These are phyloP conservation scores for Zygoascus biomembranicola DNA, from an alignment of 805 yeast species.

Conservation along the genomic window DNA sequence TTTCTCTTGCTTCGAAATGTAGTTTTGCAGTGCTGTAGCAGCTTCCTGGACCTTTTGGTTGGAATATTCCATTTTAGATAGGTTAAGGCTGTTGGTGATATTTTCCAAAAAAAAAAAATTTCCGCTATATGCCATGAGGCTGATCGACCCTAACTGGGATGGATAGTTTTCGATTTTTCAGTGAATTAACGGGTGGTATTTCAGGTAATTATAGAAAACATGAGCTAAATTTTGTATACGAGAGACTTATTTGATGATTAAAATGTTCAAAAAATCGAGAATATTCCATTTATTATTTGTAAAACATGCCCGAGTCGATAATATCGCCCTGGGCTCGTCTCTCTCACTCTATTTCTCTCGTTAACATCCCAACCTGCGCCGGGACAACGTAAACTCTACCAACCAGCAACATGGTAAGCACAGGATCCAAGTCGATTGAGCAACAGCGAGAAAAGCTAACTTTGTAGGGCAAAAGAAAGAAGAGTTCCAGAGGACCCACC, in stretches of 20 bases:
- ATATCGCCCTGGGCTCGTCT: too few relatives aligned
- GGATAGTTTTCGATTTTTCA: too few relatives aligned
- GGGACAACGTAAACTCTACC: not conserved
- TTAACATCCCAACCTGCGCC: not conserved
- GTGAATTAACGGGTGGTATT: too few relatives aligned
- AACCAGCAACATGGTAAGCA: constrained; percentile 6
- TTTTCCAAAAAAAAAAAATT: not conserved
- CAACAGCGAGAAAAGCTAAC: not conserved
- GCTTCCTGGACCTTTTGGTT: constrained; percentile 29
- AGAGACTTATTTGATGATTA: too few relatives aligned
- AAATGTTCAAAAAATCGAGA: too few relatives aligned
- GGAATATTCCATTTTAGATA: constrained; percentile 5
- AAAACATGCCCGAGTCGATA: too few relatives aligned
- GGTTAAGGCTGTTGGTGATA: not conserved
- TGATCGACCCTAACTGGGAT: too few relatives aligned
- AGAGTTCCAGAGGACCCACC: constrained; percentile 73
- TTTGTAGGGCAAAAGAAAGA: constrained; percentile 67
- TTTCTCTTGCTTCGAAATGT: constrained; percentile 33
- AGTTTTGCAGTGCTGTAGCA: constrained; percentile 55
- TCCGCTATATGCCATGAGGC: too few relatives aligned
- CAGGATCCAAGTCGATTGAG: not conserved
- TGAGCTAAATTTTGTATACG: too few relatives aligned
- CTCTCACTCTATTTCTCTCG: not conserved
- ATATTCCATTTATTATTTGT: too few relatives aligned
- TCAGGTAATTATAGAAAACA: too few relatives aligned